Conservation (phyloP, 805 yeast species). For the Ogataea dorogensis region DNA sequence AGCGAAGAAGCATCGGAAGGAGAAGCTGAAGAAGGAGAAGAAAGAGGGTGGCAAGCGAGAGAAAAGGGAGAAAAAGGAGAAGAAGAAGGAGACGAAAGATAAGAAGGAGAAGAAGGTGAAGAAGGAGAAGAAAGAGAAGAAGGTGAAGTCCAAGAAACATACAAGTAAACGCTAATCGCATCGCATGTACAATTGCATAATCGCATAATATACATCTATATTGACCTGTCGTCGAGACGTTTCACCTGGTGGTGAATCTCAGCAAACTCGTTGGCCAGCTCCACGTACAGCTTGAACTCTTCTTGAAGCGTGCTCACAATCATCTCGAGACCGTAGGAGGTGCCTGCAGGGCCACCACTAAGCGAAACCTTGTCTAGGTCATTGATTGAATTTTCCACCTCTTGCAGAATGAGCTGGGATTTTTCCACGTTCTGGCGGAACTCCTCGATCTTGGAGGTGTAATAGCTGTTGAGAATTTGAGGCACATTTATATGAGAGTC, state of each 20-base stretch:
- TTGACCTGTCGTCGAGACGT: constrained; percentile 21
- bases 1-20: constrained; percentile 23
- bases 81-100: constrained; percentile 24
- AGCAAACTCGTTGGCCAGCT: constrained; percentile 70
- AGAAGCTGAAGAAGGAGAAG: constrained; percentile 24
- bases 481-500: constrained; percentile 45
- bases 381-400: constrained; percentile 60
- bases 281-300: constrained; percentile 71
- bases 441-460: constrained; percentile 43
- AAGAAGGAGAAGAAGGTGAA: constrained; percentile 10
- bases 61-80: constrained; percentile 27
- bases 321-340: constrained; percentile 42
- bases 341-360: constrained; percentile 30
- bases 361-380: constrained; percentile 50
- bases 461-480: constrained; percentile 51
- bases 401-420: constrained; percentile 46
- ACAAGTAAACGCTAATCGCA: constrained; percentile 17
- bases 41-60: too few species aligned
- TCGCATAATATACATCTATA: constrained; percentile 14
- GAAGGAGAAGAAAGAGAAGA: constrained; percentile 24
- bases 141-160: too few species aligned
- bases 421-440: constrained; percentile 46
- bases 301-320: constrained; percentile 62
- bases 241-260: constrained; percentile 60
- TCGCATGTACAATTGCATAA: constrained; percentile 8